Percentiles rank a stretch among this genome's conserved stretches.
phyloP scores from a whole-genome alignment of 352 stramenopile species.

The Phytophthora meadii region DNA sequence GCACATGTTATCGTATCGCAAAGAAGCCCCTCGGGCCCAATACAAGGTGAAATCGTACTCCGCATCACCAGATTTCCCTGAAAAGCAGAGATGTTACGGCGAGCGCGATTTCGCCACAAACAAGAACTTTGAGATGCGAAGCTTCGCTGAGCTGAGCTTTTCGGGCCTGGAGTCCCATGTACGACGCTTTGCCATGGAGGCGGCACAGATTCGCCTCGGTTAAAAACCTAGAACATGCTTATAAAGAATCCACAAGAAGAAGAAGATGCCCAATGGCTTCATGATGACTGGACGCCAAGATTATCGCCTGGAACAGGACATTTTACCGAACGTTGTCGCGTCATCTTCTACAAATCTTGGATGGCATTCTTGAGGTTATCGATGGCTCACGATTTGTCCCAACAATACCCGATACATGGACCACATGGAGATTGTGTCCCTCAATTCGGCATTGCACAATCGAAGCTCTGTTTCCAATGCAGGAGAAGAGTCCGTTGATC shows the following conservation, averaged over 20 bases:
- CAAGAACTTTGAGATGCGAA: conserved; percentile 41
- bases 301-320: conserved; percentile 1
- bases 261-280: too few relatives aligned
- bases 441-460: too few relatives aligned
- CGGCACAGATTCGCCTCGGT: conserved; percentile 17
- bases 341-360: conserved; percentile 6
- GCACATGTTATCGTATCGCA: conserved; percentile 66
- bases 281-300: neutral
- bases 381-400: neutral
- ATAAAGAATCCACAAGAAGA: too few relatives aligned
- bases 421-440: too few relatives aligned
- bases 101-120: conserved; percentile 34
- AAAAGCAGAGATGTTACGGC: conserved; percentile 65
- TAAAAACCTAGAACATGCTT: neutral
- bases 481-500: conserved; percentile 1
- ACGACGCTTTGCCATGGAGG: conserved; percentile 43
- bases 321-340: neutral
- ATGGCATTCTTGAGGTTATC: neutral
- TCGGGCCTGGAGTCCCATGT: conserved; percentile 34
- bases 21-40: conserved; percentile 32
- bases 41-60: conserved; percentile 66
- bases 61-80: conserved; percentile 34
- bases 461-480: neutral
- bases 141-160: conserved; percentile 32
- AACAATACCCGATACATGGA: too few relatives aligned